Base-by-base conservation (phyloP, 106 monocot species). In the Posidonia australis region DNA sequence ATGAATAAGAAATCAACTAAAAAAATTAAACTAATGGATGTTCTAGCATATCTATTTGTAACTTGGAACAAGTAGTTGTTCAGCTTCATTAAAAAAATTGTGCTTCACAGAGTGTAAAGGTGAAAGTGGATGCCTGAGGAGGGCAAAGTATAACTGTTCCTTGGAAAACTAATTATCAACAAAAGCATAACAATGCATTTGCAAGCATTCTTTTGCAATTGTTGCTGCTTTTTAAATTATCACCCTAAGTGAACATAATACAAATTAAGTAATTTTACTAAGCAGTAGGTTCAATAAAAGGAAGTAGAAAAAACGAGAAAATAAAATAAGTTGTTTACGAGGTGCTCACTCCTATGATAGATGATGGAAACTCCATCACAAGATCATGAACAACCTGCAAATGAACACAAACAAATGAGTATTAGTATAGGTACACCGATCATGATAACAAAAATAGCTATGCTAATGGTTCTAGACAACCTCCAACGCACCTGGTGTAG, bases 401-500 rank as follows among this genome's bases (percentile, higher is more conserved):
- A 25, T 18, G 13, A 18, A 46, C 18, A 17, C 18, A 36, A 20
- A 10, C 0, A 19, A 42, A 24, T 24, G 11, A 45, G 25, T 17
- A 17, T 16, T 36, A 24, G 10, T 22, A 16, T 22, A 42, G 46
- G 28, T 26, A 0, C 20, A 45, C 24, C 44, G 13, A 56, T 47
- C 48, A n/a, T 1, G 28, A 24, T 18, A 48, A 65, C 21, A 46
- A 23, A 36, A 23, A 5, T 5, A 5, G 13, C 44, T 18, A 18
- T 32, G 42, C 51, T 60, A 53, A 13, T 5, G 2, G 22, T 27
- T 27, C 1, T 22, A 47, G 13, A 41, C 51, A 68, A 93, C 93
- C 93, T 89, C 85, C 32, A 88, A 67, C 23, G 48, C 93, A 67
- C 79, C 83, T 60, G 93, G 93, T 47, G 86, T 89, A n/a, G 86